phyloP scores from a whole-genome alignment of 371 early-diverging fungal genomes.

The Umbelopsis sp. region DNA sequence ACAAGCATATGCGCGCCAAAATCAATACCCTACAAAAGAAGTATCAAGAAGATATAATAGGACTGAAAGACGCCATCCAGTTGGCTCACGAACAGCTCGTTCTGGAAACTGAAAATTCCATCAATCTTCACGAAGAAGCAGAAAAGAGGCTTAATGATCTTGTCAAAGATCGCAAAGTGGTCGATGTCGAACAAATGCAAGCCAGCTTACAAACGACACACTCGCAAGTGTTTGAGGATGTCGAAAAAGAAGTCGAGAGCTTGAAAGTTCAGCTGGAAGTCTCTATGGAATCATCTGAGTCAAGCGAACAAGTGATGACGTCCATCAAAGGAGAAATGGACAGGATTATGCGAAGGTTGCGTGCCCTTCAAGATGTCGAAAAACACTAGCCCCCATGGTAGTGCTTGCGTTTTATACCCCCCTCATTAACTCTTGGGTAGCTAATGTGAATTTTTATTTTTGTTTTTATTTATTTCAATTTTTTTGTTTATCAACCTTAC shows the following conservation, averaged over 20 bases:
- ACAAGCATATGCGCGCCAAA: conserved; percentile 30
- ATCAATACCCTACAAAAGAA: conserved; percentile 36
- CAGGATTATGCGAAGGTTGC: conserved; percentile 45
- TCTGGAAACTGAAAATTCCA: conserved; percentile 32
- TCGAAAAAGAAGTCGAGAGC: conserved; percentile 38
- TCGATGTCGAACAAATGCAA: conserved; percentile 38
- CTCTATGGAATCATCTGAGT: conserved; percentile 34
- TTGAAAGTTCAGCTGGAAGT: conserved; percentile 30
- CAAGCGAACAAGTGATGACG: conserved; percentile 46
- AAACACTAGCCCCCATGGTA: conserved; percentile 3
- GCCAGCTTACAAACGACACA: conserved; percentile 23
- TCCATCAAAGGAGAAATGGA: conserved; percentile 50
- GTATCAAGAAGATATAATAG: conserved; percentile 38
- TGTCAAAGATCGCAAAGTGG: conserved; percentile 29
- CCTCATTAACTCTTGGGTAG: not conserved
- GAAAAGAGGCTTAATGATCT: conserved; percentile 42
- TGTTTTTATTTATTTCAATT: conserved; percentile 8
- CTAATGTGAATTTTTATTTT: conserved; percentile 3
- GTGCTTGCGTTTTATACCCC: not conserved
- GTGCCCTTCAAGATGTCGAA: conserved; percentile 44
- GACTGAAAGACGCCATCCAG: conserved; percentile 35
- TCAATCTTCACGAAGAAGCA: conserved; percentile 42
- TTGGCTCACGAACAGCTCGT: conserved; percentile 45
- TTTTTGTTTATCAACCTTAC: conserved; percentile 12
- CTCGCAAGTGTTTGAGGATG: conserved; percentile 30